A percentile compares a stretch with the other conserved stretches of the same genome.
These are phyloP conservation scores for Sphaerulina vaccinii DNA, from an alignment of 2,329 filamentous ascomycete genomes.

Conservation along the genomic window DNA sequence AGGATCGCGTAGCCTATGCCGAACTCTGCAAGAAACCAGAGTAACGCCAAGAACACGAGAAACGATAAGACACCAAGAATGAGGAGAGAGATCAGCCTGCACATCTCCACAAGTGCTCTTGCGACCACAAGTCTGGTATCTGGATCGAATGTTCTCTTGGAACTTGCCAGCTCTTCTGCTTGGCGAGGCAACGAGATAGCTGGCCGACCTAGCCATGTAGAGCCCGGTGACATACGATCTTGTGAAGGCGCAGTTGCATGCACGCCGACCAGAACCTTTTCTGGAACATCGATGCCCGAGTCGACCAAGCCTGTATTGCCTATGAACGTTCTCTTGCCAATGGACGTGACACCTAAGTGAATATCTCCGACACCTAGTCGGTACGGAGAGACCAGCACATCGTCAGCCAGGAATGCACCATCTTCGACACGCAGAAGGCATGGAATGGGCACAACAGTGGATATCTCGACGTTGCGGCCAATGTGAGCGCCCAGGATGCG, in stretches of 20 bases:
- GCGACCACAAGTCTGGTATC: not conserved
- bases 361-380: conserved; percentile 1
- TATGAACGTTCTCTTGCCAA: conserved; percentile 7
- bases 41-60: conserved; percentile 4
- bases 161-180: conserved; percentile 5
- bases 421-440: conserved; percentile 3
- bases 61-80: conserved; percentile 4
- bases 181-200: conserved; percentile 12
- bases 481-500: conserved; percentile 6
- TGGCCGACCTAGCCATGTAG: conserved; percentile 11
- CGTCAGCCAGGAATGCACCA: conserved; percentile 10
- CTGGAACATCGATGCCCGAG: conserved; percentile 2
- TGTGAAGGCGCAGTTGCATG: conserved; percentile 5
- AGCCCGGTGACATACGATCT: conserved; percentile 5
- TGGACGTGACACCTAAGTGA: conserved; percentile 1
- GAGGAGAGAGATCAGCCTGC: conserved; percentile 3
- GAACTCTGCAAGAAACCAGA: conserved; percentile 1
- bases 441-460: conserved; percentile 8
- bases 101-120: conserved; percentile 5
- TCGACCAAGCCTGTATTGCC: conserved; percentile 11
- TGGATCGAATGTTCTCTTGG: conserved; percentile 11
- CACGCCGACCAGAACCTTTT: conserved; percentile 9
- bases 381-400: conserved; percentile 9
- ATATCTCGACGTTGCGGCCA: conserved; percentile 11
- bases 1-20: conserved; percentile 10